Evolutionary conservation across 2,329 filamentous ascomycete genomes (phyloP), one percentile per base, ranked within the genome.

Genomic region (Fusarium penzigii): DNA sequence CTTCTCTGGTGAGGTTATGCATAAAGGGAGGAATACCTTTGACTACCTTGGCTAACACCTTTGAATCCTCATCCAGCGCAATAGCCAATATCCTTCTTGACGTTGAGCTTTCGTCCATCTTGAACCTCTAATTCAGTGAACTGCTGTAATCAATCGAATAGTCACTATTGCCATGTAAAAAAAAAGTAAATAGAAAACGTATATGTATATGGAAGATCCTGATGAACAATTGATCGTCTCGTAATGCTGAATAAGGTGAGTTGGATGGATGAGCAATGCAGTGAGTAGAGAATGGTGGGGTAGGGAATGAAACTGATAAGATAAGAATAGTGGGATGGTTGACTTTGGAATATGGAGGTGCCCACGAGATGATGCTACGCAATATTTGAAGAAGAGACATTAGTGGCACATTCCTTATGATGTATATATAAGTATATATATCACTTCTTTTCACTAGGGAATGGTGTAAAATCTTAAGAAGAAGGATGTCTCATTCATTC

Each of bases 71-170:
- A 51, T 73, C 74, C 40, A 77, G 70, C n/a, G 76, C 79, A 6
- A 87, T 78, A 14, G 82, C 83, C 36, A 87, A 70, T 48, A 86
- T 80, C 29, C 84, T 75, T 46, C 82, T 75, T 11, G 63, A 65
- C 29, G 49, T 51, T 9, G 62, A 65, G 48, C 51, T 53, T 36
- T 36, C 32, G 5, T 36, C 32, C 32, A 36, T 36, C 13, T 36
- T 11, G 32, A 48, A 59, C 52, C 36, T 51, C 20, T 25, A 25
- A 4, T 25, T 25, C 20, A 25, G 20, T 7, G 20, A 7, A 25
- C 7, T 25, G 20, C 46, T 39, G n/a, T n/a, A n/a, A n/a, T 65
- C 62, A 34, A 60, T 42, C 62, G 20, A 25, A 25, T 25, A 25
- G 20, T 25, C 20, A 25, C 20, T 25, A 25, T 7, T 25, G 7